Evolutionary conservation across 352 stramenopile species (phyloP).

Genomic region (Phytopythium cucurbitacearum): DNA sequence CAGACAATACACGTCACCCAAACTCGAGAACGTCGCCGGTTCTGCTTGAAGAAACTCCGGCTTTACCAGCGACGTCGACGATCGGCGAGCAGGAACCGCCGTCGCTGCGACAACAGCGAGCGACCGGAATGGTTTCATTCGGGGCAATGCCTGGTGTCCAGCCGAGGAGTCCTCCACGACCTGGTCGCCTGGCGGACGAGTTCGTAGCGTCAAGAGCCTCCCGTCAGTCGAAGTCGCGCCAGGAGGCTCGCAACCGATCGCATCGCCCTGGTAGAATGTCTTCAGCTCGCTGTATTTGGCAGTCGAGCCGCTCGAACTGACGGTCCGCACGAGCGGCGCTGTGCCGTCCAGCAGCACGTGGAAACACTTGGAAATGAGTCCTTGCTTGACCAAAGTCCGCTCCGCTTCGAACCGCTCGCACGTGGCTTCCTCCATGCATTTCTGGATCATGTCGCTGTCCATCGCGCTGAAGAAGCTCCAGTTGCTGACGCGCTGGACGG

Average conservation of each 20-base stretch:
- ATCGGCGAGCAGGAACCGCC: not conserved
- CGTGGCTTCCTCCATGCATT: conserved; percentile 41
- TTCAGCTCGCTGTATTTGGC: conserved; percentile 38
- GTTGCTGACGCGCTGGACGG: conserved; percentile 7
- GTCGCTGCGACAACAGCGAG: conserved; percentile 11
- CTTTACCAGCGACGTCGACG: not conserved
- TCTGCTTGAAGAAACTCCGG: conserved; percentile 18
- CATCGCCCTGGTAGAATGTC: conserved; percentile 49
- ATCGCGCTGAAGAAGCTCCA: conserved; percentile 63
- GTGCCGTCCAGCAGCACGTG: conserved; percentile 41
- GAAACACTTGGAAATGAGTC: conserved; percentile 27
- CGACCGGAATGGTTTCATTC: conserved; percentile 11
- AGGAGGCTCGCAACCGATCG: conserved; percentile 45
- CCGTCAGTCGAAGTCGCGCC: conserved; percentile 34
- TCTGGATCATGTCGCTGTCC: conserved; percentile 35
- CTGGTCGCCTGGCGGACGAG: conserved; percentile 10
- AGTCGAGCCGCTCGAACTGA: conserved; percentile 37
- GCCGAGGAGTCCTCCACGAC: conserved; percentile 5
- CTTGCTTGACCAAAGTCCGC: conserved; percentile 35
- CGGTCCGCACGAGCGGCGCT: conserved; percentile 38
- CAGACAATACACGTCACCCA: conserved; percentile 56
- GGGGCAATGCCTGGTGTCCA: not conserved
- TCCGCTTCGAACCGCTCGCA: conserved; percentile 32
- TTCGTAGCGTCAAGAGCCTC: conserved; percentile 22
- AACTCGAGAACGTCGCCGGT: conserved; percentile 38